Percentiles rank a stretch among this genome's conserved stretches.
phyloP scores from a whole-genome alignment of 208 protist genomes.

The Leishmania major region DNA sequence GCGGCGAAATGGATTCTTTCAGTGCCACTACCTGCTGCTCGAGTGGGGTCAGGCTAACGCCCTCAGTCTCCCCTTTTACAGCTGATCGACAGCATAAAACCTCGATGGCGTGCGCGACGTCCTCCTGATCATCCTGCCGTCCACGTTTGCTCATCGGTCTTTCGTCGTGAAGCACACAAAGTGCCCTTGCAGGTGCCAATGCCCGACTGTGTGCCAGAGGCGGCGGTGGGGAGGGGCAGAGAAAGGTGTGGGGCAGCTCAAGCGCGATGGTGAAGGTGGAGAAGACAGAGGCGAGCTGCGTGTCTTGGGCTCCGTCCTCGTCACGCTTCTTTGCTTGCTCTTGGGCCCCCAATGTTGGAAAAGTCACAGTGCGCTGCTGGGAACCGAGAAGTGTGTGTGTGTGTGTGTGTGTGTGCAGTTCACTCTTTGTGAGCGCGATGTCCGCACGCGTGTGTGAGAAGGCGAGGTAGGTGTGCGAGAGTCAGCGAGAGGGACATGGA shows the following conservation, averaged over 20 bases:
- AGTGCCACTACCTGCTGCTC: constrained; percentile 81
- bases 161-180: constrained; percentile 10
- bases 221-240: not conserved
- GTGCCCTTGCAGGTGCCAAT: not conserved
- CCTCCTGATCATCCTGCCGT: constrained; percentile 42
- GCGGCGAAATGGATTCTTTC: constrained; percentile 47
- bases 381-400: not conserved
- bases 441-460: constrained; percentile 10
- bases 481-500: not conserved
- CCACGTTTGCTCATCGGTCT: constrained; percentile 58
- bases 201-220: not conserved
- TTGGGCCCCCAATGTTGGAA: not conserved
- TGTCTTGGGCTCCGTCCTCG: not conserved
- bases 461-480: not conserved
- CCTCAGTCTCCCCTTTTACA: constrained; percentile 33
- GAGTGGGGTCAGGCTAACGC: constrained; percentile 67
- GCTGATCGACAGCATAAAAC: constrained; percentile 54
- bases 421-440: not conserved
- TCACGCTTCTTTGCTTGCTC: not conserved
- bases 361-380: not conserved
- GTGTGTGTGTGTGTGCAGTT: not conserved
- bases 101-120: constrained; percentile 61
- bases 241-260: not conserved
- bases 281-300: not conserved
- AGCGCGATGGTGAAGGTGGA: not conserved